Evolutionary conservation across 2,329 filamentous ascomycete genomes (phyloP), one percentile per base, ranked within the genome.

Genomic region (Triangularia verruculosa): DNA sequence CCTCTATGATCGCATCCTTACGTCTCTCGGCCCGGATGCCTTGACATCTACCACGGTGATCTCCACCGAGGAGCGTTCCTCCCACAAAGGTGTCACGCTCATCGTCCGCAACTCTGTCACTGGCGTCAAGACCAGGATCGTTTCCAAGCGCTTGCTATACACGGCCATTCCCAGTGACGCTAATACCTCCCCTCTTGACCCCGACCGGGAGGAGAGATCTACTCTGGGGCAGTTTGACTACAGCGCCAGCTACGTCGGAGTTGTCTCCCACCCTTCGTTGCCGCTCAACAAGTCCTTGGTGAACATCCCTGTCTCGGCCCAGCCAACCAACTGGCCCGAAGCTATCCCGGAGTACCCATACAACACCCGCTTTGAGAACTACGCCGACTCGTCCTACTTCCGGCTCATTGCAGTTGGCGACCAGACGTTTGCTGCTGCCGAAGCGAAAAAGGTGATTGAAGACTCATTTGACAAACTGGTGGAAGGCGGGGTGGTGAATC

Each of bases 1-100:
- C 15, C 62, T 81, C 0, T 82, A 79, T 63, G 74, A 77, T 52
- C 72, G 71, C 4, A 75, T 79, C 13, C 71, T 72, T 11, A 39
- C 61, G 1, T 70, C 74, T 25, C 71, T 81, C 1, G 74, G 73
- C 8, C 61, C 71, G 2, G 13, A 61, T 1, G 76, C 79, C 27
- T 75, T 75, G 61, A 71, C 72, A 11, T 77, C 74, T 56, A 75
- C 70, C 0, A 76, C 79, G 1, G 63, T 73, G 11, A 54, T 68
- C 22, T 67, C 74, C 1, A 57, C 73, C 13, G 75, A 79, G 9
- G 67, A 70, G 5, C 63, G 68, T 1, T 61, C 25, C 15, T 28
- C 24, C 9, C 24, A 17, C 3, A 15, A 66, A 13, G 74, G 74
- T 52, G 70, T 74, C 5, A 64, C 69, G 7, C 66, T 78, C 15